Evolutionary conservation across 1,284 basidiomycete species (phyloP).

Genomic region (Butyriboletus appendiculatus): DNA sequence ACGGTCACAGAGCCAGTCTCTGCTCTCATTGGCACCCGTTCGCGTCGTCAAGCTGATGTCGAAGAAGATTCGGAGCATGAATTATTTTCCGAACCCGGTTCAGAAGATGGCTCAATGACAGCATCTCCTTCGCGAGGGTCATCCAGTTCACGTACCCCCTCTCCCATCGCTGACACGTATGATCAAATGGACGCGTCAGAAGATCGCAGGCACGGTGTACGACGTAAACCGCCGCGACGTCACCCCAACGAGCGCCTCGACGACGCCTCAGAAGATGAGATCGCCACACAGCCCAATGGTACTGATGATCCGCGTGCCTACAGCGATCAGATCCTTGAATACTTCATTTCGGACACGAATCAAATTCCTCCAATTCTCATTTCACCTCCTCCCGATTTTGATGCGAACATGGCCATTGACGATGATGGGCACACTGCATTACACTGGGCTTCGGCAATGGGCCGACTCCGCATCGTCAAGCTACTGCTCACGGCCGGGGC

Average conservation of each 20-base stretch:
- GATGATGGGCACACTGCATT: conserved; percentile 98
- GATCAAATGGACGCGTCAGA: conserved; percentile 43
- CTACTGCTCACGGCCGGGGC: conserved; percentile 93
- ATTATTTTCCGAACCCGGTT: conserved; percentile 60
- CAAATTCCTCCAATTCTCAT: conserved; percentile 91
- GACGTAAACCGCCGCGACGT: conserved; percentile 42
- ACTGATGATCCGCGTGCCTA: conserved; percentile 61
- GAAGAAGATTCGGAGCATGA: conserved; percentile 60
- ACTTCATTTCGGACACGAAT: conserved; percentile 98
- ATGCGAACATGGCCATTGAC: conserved; percentile 96
- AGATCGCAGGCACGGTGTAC: conserved; percentile 39
- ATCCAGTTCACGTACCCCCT: conserved; percentile 87
- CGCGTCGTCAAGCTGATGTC: conserved; percentile 48
- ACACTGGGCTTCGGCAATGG: conserved; percentile 99
- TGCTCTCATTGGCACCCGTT: conserved; percentile 49
- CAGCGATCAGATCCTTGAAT: conserved; percentile 96
- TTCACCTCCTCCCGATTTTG: conserved; percentile 89
- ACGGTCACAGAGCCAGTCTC: conserved; percentile 37
- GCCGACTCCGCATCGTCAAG: conserved; percentile 95
- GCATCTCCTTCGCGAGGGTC: conserved; percentile 84
- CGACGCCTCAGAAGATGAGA: conserved; percentile 46
- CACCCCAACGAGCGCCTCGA: conserved; percentile 41
- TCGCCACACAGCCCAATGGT: conserved; percentile 39
- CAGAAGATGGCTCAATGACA: conserved; percentile 83
- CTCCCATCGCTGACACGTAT: conserved; percentile 67